Evolutionary conservation across 2,329 filamentous ascomycete species (phyloP), one percentile per base, ranked within the genome.

Genomic region (Neonectria neomacrospora): DNA sequence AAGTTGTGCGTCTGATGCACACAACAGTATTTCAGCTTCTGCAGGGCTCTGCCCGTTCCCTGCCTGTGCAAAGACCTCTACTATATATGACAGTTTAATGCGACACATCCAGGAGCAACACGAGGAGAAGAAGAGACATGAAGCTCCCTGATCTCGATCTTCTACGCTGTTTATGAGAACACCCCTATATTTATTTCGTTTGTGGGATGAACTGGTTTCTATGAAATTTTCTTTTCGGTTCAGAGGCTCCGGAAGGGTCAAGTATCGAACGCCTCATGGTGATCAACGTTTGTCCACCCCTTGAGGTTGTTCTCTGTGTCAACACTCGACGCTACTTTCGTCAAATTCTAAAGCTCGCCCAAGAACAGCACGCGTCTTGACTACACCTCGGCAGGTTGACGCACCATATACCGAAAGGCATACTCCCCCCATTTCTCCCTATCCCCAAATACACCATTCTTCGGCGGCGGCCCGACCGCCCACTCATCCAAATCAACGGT

Each of bases 401-500:
- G 50, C 12, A 53, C 14, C 74, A 79, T 76, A 58, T 77, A 79
- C 18, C 72, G 68, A 59, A 77, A 78, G 3, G 73, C 71, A 61
- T 78, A 79, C 26, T 68, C 65, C 2, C 75, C 75, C 77, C 76
- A 77, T 62, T 68, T 74, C 6, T 68, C 71, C 12, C 61, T 64
- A 5, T 61, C 62, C 3, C 50, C 18, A 39, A 41, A 37, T 16
- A 53, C 32, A 2, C 72, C 71, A 42, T 74, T 68, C 16, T 65
- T 61, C 12, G 72, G 68, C 30, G 71, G 71, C 10, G 70, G 63
- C 42, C 66, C 67, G 7, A 65, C 65, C 18, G 73, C 74, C 63
- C 75, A 78, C 23, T 73, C 67, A 56, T 79, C 76, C 65, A 79
- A 56, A 48, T 76, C 69, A 14, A 78, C 39, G 14, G 74, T 72